Conservation (phyloP, 1,284 basidiomycete species). For the Boletus mariae region DNA sequence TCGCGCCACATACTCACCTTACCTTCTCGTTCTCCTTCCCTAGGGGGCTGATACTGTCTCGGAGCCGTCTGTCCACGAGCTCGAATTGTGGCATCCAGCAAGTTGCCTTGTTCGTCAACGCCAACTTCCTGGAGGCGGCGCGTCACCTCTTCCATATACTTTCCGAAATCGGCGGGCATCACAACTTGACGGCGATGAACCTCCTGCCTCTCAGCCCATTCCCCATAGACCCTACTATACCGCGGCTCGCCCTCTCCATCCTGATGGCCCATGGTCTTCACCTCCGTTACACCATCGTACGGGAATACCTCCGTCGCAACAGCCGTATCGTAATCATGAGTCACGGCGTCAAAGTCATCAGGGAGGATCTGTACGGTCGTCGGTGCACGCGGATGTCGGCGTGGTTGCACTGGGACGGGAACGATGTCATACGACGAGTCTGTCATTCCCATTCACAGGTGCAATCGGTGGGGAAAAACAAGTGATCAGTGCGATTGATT, state of each 20-base stretch:
- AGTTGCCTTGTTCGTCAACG: conserved; percentile 30
- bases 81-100: conserved; percentile 15
- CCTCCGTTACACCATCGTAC: conserved; percentile 25
- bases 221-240: conserved; percentile 31
- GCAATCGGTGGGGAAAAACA: background rate
- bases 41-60: conserved; percentile 9
- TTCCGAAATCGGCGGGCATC: conserved; percentile 35
- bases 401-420: conserved; percentile 12
- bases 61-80: conserved; percentile 3
- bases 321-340: conserved; percentile 28
- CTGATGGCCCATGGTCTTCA: conserved; percentile 13
- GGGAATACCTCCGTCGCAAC: conserved; percentile 22
- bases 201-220: conserved; percentile 31
- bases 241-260: conserved; percentile 12
- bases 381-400: conserved; percentile 31
- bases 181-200: conserved; percentile 21
- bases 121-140: conserved; percentile 39
- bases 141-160: conserved; percentile 47
- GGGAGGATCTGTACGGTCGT: conserved; percentile 31
- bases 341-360: conserved; percentile 32
- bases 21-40: conserved; percentile 29
- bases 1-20: conserved; percentile 55
- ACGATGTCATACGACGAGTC: conserved; percentile 35
- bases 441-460: conserved; percentile 8
- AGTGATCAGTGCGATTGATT: conserved; percentile 9